Conservation (phyloP, 257 asterid species). For the Phtheirospermum japonicum region DNA sequence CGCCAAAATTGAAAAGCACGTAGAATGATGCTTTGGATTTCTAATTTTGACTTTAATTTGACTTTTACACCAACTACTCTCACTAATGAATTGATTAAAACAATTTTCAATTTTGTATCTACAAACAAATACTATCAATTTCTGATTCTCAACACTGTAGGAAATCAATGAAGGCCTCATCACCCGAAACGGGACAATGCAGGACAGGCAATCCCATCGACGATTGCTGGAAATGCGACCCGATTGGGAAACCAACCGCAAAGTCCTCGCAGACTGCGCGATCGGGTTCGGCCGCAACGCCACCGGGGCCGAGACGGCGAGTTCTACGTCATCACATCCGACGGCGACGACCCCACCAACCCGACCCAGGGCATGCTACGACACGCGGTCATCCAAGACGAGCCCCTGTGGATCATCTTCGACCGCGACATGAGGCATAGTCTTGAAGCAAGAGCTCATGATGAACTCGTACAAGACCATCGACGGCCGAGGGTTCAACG, state of each 20-base stretch:
- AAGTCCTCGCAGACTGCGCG: slow-evolving; percentile 55
- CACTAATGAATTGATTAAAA: no score
- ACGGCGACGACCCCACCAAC: slow-evolving; percentile 46
- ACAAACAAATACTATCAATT: no score
- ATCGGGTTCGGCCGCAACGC: slow-evolving; percentile 65
- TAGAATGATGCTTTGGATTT: no score
- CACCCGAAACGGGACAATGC: slow-evolving; percentile 32
- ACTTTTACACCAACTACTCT: no score
- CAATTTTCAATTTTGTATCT: no score
- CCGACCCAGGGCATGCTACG: slow-evolving; percentile 64
- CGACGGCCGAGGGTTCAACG: slow-evolving; percentile 58
- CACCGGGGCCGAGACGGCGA: slow-evolving; percentile 68
- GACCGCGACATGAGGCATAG: slow-evolving; percentile 52
- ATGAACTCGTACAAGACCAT: slow-evolving; percentile 75
- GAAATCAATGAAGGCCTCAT: slow-evolving; percentile 33
- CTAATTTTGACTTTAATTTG: neutral
- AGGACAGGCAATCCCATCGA: slow-evolving; percentile 64
- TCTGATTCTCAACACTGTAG: no score
- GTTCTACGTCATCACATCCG: slow-evolving; percentile 47
- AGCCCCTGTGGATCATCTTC: slow-evolving; percentile 72
- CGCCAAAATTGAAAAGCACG: no score
- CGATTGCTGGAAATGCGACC: slow-evolving; percentile 71
- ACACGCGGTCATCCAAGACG: slow-evolving; percentile 60
- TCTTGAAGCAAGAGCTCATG: slow-evolving; percentile 46
- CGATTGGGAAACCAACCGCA: slow-evolving; percentile 69